Evolutionary conservation across 495 filamentous ascomycete species (phyloP), one percentile per base, ranked within the genome.

Genomic region (Aspergillus funiculosus): DNA sequence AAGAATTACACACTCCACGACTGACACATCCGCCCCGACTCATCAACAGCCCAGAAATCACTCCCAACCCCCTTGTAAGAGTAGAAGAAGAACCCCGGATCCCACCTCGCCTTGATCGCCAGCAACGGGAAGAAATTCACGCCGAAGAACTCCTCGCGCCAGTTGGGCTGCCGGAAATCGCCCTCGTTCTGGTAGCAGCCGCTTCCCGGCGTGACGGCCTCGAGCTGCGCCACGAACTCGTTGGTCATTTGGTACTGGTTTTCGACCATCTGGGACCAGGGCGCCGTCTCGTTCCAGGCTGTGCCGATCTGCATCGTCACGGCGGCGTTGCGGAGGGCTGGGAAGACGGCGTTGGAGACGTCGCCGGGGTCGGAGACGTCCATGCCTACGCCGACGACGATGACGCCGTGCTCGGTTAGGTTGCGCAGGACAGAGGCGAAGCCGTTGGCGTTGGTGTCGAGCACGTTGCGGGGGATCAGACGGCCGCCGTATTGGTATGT

Each of bases 61-160:
- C 74, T 80, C 13, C 80, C 79, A 0, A 84, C 80, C 29, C 73
- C 81, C 29, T 76, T 75, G 22, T 63, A 64, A 31, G 74, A 80
- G 66, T 80, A 84, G 48, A 84, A 73, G 18, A 83, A 67, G 25
- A 72, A 67, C 1, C 62, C 36, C 0, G 82, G 81, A 62, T 86
- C 81, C 25, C 74, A 67, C 39, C 61, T 64, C 4, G 43, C 30
- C 63, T 79, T 77, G 17, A 77, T 57, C 3, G 43, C 7, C 1
- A 57, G 36, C 39, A 77, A 61, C 1, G 27, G 48, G 3, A 17
- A 27, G 44, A 75, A 79, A 57, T 71, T 75, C 5, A 5, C 34
- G 0, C 78, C 78, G 28, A 74, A 82, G 60, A 81, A 81, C 4
- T 52, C 62, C 35, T 68, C 15, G 56, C 81, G 59, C 67, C 69